Evolutionary conservation across 73 alveolate genomes (phyloP).

Genomic region (Symbiodinium pilosum): DNA sequence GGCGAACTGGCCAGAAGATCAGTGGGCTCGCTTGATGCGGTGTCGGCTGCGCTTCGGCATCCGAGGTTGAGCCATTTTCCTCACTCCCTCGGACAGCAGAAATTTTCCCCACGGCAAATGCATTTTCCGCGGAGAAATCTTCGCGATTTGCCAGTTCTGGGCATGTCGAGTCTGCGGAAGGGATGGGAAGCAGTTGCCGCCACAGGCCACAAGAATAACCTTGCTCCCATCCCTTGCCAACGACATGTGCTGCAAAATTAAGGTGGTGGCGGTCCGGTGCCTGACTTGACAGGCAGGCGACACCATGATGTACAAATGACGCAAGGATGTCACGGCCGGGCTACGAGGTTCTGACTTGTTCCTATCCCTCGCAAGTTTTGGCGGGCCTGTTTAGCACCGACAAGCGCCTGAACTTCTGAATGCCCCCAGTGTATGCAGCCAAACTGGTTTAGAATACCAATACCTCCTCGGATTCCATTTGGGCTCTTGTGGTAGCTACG

Average conservation of each 20-base stretch:
- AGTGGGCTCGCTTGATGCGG: constrained; percentile 91
- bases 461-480: too few species aligned
- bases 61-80: constrained; percentile 5
- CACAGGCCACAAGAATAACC: not conserved
- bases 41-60: constrained; percentile 78
- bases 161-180: not conserved
- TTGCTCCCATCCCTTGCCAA: not conserved
- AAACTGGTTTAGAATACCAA: too few species aligned
- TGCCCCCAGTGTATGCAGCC: too few species aligned
- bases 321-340: not conserved
- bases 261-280: not conserved
- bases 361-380: not conserved
- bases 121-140: not conserved
- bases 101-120: not conserved
- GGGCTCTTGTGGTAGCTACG: too few species aligned
- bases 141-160: not conserved
- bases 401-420: not conserved
- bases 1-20: constrained; percentile 74
- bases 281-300: not conserved
- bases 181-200: not conserved
- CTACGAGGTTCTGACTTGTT: not conserved
- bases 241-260: constrained; percentile 4
- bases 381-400: not conserved
- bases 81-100: not conserved
- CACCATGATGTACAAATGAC: not conserved